phyloP scores from a whole-genome alignment of 345 rosid species.

The Aquilaria yunnanensis region DNA sequence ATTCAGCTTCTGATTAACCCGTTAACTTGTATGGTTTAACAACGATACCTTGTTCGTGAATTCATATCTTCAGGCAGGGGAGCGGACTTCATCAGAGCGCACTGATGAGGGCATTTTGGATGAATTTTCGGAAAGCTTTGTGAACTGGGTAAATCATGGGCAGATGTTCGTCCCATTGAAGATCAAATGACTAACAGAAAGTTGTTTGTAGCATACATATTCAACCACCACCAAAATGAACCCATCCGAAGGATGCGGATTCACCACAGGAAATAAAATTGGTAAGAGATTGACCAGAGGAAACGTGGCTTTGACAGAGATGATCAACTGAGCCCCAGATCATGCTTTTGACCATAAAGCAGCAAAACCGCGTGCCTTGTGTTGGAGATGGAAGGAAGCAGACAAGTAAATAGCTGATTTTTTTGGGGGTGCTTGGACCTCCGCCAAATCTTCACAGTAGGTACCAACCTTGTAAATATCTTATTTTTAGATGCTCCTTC shows the following conservation, averaged over 20 bases:
- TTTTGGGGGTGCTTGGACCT: constrained; percentile 6
- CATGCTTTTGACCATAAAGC: not conserved
- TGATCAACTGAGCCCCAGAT: not conserved
- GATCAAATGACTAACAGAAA: not conserved
- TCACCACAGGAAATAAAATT: constrained; percentile 13
- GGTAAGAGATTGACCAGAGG: constrained; percentile 8
- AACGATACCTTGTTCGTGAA: not conserved
- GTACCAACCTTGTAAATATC: constrained; percentile 20
- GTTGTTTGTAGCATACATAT: constrained; percentile 7
- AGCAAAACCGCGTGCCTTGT: too few relatives aligned
- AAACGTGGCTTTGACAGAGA: constrained; percentile 2
- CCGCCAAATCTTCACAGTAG: too few relatives aligned
- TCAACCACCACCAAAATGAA: constrained; percentile 12
- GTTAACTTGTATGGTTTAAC: not conserved
- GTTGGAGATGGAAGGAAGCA: constrained; percentile 6
- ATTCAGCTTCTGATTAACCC: too few relatives aligned
- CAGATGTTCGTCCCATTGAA: constrained; percentile 30
- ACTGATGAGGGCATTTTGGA: constrained; percentile 8
- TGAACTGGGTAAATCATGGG: constrained; percentile 64
- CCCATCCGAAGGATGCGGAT: constrained; percentile 59
- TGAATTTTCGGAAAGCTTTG: constrained; percentile 44
- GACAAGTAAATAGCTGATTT: constrained; percentile 16
- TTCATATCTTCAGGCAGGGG: constrained; percentile 34
- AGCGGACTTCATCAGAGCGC: constrained; percentile 14
- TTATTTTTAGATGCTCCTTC: not conserved